phyloP scores from a whole-genome alignment of 169 alveolate genomes.

The Plasmodium vivax region DNA sequence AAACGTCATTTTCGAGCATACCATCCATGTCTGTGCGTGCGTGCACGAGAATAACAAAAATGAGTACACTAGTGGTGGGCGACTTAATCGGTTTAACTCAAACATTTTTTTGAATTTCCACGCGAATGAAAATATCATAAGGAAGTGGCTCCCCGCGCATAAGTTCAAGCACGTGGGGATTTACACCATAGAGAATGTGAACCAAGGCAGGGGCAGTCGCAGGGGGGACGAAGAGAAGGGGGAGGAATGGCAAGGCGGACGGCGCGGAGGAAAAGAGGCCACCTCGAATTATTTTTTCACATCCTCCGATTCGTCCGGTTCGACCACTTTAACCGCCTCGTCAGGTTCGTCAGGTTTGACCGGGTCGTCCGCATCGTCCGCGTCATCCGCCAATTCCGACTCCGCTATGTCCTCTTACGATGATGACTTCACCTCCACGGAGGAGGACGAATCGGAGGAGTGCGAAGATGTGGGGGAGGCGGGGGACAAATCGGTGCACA shows the following conservation, averaged over 20 bases:
- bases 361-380: not conserved
- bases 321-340: not conserved
- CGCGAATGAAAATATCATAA: constrained; percentile 51
- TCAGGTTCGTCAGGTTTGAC: not conserved
- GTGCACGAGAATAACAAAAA: constrained; percentile 55
- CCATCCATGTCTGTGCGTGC: constrained; percentile 72
- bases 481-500: not conserved
- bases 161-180: constrained; percentile 74
- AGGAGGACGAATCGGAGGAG: not conserved
- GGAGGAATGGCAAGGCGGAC: not conserved
- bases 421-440: not conserved
- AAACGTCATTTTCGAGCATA: constrained; percentile 71
- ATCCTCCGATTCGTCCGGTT: constrained; percentile 9
- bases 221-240: not conserved
- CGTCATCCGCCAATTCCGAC: not conserved
- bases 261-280: not conserved
- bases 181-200: constrained; percentile 60
- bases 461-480: not conserved
- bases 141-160: constrained; percentile 70
- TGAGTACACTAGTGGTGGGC: not conserved
- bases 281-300: constrained; percentile 50
- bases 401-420: not conserved
- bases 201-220: not conserved
- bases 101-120: constrained; percentile 41
- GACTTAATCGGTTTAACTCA: constrained; percentile 16